Percentiles rank a stretch among this genome's conserved stretches.
phyloP scores from a whole-genome alignment of 2,329 filamentous ascomycete genomes.

The Monosporascus cannonballus region DNA sequence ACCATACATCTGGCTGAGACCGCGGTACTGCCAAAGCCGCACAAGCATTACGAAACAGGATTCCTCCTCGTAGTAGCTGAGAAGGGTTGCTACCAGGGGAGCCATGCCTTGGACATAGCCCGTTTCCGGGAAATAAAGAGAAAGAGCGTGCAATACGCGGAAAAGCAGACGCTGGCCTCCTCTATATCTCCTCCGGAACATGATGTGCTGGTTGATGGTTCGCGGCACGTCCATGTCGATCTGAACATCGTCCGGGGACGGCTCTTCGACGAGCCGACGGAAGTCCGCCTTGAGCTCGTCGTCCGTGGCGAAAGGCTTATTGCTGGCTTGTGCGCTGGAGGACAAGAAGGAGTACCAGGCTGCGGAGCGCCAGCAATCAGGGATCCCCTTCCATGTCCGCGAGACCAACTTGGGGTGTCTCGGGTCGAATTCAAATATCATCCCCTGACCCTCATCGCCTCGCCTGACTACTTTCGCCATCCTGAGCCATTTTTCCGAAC shows the following conservation, averaged over 20 bases:
- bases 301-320: conserved; percentile 55
- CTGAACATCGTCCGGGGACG: conserved; percentile 86
- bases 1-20: conserved; percentile 72
- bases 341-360: conserved; percentile 94
- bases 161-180: conserved; percentile 91
- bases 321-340: conserved; percentile 62
- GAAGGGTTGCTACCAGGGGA: conserved; percentile 79
- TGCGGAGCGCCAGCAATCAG: conserved; percentile 86
- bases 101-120: conserved; percentile 99
- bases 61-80: conserved; percentile 97
- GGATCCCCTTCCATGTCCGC: conserved; percentile 96
- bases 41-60: conserved; percentile 92
- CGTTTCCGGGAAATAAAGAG: conserved; percentile 82
- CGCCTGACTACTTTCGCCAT: conserved; percentile 55
- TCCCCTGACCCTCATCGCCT: conserved; percentile 49
- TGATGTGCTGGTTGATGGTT: conserved; percentile 92
- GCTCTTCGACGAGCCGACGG: conserved; percentile 63
- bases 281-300: conserved; percentile 67
- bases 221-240: conserved; percentile 96
- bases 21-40: conserved; percentile 85
- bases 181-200: conserved; percentile 89
- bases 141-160: conserved; percentile 84
- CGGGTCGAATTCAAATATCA: conserved; percentile 73
- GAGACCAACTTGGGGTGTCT: conserved; percentile 80
- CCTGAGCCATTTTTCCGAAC: conserved; percentile 61